Evolutionary conservation across 2,329 filamentous ascomycete genomes (phyloP).

Genomic region (Diaporthe capsici): DNA sequence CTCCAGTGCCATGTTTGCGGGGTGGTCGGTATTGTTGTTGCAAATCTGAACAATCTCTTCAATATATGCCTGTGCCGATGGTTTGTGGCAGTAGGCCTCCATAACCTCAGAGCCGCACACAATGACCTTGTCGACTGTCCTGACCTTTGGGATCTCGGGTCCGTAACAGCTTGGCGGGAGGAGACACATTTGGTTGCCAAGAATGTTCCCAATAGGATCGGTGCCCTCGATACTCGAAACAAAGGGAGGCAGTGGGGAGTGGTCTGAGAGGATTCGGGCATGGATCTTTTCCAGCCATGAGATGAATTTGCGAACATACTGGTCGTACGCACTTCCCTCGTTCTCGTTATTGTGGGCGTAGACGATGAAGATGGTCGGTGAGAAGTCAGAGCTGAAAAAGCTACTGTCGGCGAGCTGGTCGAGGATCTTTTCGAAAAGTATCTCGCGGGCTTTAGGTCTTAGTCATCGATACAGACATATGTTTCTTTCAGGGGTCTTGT

Average conservation of each 20-base stretch:
- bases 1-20: background rate
- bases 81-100: background rate
- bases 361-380: conserved; percentile 1
- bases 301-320: background rate
- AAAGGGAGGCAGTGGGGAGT: background rate
- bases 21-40: rapidly evolving
- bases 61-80: background rate
- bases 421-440: background rate
- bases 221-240: background rate
- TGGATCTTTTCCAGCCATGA: background rate
- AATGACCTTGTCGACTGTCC: conserved; percentile 4
- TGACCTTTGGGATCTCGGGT: background rate
- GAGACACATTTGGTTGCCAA: conserved; percentile 2
- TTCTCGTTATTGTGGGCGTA: conserved; percentile 10
- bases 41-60: background rate
- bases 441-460: background rate
- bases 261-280: background rate
- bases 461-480: background rate
- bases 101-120: conserved; percentile 12
- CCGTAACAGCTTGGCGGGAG: background rate
- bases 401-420: background rate
- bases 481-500: background rate
- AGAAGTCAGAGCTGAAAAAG: background rate
- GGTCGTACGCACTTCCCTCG: background rate
- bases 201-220: background rate